phyloP scores from a whole-genome alignment of 23 red algal genomes.

The Gracilaria domingensis region DNA sequence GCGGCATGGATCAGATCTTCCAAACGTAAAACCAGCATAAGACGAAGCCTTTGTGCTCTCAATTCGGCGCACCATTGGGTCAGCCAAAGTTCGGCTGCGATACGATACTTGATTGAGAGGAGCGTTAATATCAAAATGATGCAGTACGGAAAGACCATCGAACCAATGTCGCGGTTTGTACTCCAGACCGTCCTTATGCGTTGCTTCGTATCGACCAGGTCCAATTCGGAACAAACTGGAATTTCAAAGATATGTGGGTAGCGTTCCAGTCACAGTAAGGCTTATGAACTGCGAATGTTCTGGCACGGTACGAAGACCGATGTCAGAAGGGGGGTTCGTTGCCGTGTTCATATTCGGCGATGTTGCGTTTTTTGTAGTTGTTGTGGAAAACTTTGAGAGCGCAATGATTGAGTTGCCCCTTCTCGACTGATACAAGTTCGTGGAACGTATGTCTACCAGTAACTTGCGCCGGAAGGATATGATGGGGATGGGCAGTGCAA shows the following conservation, averaged over 20 bases:
- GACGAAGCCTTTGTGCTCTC: neutral
- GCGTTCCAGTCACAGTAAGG: constrained; percentile 30
- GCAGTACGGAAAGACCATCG: constrained; percentile 55
- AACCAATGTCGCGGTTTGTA: constrained; percentile 40
- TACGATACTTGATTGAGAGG: constrained; percentile 31
- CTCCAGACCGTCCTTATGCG: constrained; percentile 22
- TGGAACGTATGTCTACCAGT: neutral
- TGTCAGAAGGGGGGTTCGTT: neutral
- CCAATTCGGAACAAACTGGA: constrained; percentile 62
- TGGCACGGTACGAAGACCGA: constrained; percentile 49
- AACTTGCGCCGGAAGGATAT: no score
- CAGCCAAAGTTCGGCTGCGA: constrained; percentile 31
- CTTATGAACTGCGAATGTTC: constrained; percentile 9
- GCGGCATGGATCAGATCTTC: constrained; percentile 34
- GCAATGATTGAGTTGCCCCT: neutral
- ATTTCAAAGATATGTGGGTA: constrained; percentile 40
- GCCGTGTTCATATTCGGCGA: neutral
- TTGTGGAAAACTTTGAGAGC: neutral
- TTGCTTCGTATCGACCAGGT: constrained; percentile 60
- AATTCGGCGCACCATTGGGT: constrained; percentile 3
- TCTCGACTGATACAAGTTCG: neutral
- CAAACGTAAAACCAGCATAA: constrained; percentile 17
- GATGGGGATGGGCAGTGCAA: no score
- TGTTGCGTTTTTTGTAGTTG: neutral
- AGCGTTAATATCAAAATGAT: constrained; percentile 47